Evolutionary conservation across 2,329 filamentous ascomycete species (phyloP), one percentile per base, ranked within the genome.

Genomic region (Colletotrichum sp.): DNA sequence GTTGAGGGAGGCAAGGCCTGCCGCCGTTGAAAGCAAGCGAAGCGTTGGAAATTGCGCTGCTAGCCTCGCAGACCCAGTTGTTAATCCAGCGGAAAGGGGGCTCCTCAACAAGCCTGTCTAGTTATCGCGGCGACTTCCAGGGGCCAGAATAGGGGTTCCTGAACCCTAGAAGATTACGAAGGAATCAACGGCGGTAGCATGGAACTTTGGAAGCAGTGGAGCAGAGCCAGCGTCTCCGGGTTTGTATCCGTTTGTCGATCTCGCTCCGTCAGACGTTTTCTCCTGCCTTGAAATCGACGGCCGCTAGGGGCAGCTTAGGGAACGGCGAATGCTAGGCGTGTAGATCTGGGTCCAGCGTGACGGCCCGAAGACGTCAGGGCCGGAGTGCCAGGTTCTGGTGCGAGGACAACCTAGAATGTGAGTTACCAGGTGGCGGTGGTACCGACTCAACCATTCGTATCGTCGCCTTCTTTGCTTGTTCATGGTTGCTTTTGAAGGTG

Each of bases 121-220:
- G 34, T 49, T 44, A 69, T 73, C 55, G 34, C 49, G 32, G 26
- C 70, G 34, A 26, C 63, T 59, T 30, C 62, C 64, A 69, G 73
- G 64, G 73, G 57, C 15, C 44, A 34, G 32, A 76, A 76, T 69
- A 76, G 73, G 73, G 73, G 64, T 73, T 73, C 70, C n/a, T 26
- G 44, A 69, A 65, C 73, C 70, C 73, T 59, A 65, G 65, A 59
- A 68, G 12, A 59, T 44, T 52, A 39, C 28, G 62, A 69, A 69
- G 59, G 64, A 73, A 69, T 59, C 39, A n/a, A 36, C 32, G 28
- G 49, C 44, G 63, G 34, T 30, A 28, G 64, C 28, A 76, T 69
- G 70, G 73, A 76, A 73, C 70, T 64, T 69, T 76, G n/a, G 73
- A 76, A 76, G 73, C 34, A 73, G 73, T 76, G 73, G 70, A 76